A percentile compares a stretch with the other conserved stretches of the same genome.
Conservation (phyloP, 257 asterid genomes). For the Salvia hispanica region DNA sequence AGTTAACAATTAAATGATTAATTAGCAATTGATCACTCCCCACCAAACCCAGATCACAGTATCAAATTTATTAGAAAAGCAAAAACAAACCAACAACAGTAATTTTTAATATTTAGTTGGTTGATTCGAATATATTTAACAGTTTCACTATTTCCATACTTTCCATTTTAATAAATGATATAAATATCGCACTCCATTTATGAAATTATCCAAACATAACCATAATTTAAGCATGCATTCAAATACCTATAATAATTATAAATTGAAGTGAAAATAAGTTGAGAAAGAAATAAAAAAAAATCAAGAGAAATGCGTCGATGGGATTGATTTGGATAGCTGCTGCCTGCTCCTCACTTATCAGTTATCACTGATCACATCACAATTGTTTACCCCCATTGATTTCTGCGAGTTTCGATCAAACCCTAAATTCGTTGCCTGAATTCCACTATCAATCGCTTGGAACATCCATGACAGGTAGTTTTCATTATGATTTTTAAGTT, state of each 20-base stretch:
- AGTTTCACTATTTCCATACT: too few species aligned
- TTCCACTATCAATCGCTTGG: background rate
- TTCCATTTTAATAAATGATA: background rate
- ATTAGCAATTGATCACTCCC: too few species aligned
- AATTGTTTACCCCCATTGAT: background rate
- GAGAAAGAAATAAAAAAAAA: background rate
- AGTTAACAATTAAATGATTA: too few species aligned
- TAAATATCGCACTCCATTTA: background rate
- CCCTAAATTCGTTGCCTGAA: constrained; percentile 33
- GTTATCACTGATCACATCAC: constrained; percentile 4
- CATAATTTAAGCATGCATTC: background rate
- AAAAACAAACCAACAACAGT: too few species aligned
- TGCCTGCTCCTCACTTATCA: background rate
- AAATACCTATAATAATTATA: background rate
- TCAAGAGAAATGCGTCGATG: constrained; percentile 11
- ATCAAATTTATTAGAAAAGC: too few species aligned
- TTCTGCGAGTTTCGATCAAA: constrained; percentile 27
- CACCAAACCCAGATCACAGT: too few species aligned
- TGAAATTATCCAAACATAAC: background rate
- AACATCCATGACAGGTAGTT: constrained; percentile 14
- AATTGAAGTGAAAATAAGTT: background rate
- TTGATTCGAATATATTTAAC: too few species aligned
- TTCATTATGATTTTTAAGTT: background rate
- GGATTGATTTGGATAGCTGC: background rate
- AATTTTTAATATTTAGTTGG: too few species aligned